These are phyloP conservation scores for Dioscorea cayenensis DNA, from an alignment of 116 monocot species.

Conservation along the genomic window DNA sequence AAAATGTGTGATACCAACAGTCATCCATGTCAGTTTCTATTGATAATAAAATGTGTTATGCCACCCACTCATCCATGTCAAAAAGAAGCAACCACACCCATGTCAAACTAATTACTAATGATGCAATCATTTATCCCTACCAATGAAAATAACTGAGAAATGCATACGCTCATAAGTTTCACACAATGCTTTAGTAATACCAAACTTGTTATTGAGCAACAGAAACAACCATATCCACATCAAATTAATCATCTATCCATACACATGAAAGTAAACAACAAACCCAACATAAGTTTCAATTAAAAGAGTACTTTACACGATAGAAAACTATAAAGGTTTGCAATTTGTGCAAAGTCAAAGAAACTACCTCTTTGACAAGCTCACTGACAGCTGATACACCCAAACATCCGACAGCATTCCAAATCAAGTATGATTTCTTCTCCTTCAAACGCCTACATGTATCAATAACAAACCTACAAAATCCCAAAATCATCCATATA, in stretches of 20 bases:
- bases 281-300: background rate
- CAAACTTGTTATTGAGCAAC: too few species aligned
- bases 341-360: background rate
- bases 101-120: too few species aligned
- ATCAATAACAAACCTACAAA: slow-evolving; percentile 70
- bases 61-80: too few species aligned
- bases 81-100: too few species aligned
- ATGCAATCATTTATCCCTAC: too few species aligned
- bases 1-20: too few species aligned
- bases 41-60: too few species aligned
- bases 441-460: slow-evolving; percentile 76
- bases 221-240: too few species aligned
- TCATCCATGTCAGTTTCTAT: too few species aligned
- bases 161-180: too few species aligned
- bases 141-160: too few species aligned
- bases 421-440: slow-evolving; percentile 84
- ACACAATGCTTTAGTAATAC: too few species aligned
- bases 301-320: background rate
- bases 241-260: background rate
- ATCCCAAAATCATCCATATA: background rate
- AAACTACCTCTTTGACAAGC: slow-evolving; percentile 84
- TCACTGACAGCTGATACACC: slow-evolving; percentile 69
- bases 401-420: slow-evolving; percentile 93
- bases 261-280: background rate
- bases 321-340: background rate